Conservation (phyloP, 2,329 filamentous ascomycete species). For the Teratosphaeria zuluensis region DNA sequence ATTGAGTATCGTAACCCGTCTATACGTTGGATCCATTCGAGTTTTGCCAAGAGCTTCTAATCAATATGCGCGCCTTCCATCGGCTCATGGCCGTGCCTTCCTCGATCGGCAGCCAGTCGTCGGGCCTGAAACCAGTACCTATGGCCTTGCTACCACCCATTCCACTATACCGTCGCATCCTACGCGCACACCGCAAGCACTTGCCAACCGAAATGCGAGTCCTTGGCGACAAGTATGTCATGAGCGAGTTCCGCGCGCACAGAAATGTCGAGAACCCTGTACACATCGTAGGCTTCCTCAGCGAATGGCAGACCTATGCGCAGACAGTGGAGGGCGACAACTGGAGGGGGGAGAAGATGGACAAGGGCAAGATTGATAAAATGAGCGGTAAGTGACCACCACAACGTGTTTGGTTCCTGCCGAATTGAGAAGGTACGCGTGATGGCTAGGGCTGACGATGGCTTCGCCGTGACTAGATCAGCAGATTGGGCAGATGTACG, state of each 20-base stretch:
- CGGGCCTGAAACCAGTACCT: constrained; percentile 19
- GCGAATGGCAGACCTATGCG: constrained; percentile 83
- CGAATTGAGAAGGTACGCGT: not conserved
- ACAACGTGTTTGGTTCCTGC: not conserved
- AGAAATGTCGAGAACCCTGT: constrained; percentile 77
- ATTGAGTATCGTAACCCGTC: not conserved
- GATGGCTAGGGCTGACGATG: not conserved
- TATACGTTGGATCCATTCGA: not conserved
- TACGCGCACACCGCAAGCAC: constrained; percentile 75
- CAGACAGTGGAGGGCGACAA: constrained; percentile 80
- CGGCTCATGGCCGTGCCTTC: constrained; percentile 26
- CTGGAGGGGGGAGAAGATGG: constrained; percentile 79
- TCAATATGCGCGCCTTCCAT: constrained; percentile 16
- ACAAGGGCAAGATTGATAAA: constrained; percentile 74
- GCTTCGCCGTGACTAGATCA: constrained; percentile 52
- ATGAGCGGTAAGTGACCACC: constrained; percentile 62
- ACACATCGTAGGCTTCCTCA: constrained; percentile 90
- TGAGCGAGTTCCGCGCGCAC: constrained; percentile 83
- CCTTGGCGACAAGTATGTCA: constrained; percentile 86
- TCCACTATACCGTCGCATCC: constrained; percentile 75
- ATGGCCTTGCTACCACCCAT: constrained; percentile 77
- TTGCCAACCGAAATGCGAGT: constrained; percentile 65
- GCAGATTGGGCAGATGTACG: constrained; percentile 86
- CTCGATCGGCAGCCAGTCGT: constrained; percentile 21
- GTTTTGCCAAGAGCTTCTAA: not conserved